These are phyloP conservation scores for Rhodotorula paludigena DNA, from an alignment of 768 basidiomycete genomes.

Conservation along the genomic window DNA sequence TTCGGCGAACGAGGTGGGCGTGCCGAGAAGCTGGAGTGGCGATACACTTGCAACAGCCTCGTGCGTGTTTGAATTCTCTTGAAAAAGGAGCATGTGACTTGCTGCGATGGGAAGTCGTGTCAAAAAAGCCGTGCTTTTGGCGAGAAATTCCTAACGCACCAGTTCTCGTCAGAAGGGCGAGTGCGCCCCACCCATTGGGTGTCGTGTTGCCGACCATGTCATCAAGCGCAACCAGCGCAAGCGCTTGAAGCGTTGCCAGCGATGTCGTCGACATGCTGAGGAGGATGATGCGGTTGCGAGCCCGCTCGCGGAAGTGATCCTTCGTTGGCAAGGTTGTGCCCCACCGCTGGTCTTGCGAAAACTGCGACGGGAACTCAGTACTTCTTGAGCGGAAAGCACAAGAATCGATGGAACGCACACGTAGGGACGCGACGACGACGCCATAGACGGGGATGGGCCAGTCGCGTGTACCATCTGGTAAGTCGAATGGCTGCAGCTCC, in stretches of 20 bases:
- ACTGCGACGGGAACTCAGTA: not conserved
- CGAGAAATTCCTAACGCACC: not conserved
- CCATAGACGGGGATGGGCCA: not conserved
- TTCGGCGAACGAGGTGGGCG: not conserved
- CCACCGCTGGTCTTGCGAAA: not conserved
- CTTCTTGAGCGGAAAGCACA: not conserved
- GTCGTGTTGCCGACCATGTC: not conserved
- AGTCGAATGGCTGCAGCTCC: not conserved
- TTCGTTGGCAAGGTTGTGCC: not conserved
- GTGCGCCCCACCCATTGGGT: not conserved
- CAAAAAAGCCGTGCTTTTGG: not conserved
- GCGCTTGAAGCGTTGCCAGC: not conserved
- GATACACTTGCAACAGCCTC: not conserved
- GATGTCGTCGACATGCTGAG: not conserved
- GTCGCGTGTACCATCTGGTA: not conserved
- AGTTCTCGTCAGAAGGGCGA: not conserved
- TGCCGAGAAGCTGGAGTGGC: not conserved
- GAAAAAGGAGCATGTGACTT: not conserved
- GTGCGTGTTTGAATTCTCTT: not conserved
- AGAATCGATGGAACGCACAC: not conserved
- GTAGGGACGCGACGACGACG: not conserved
- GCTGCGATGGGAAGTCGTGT: not conserved
- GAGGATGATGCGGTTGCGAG: not conserved
- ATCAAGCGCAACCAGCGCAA: not conserved
- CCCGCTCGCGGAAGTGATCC: not conserved